These are phyloP conservation scores for Debaryomycetaceae sp. DNA, from an alignment of 1,139 yeast species.

Conservation along the genomic window DNA sequence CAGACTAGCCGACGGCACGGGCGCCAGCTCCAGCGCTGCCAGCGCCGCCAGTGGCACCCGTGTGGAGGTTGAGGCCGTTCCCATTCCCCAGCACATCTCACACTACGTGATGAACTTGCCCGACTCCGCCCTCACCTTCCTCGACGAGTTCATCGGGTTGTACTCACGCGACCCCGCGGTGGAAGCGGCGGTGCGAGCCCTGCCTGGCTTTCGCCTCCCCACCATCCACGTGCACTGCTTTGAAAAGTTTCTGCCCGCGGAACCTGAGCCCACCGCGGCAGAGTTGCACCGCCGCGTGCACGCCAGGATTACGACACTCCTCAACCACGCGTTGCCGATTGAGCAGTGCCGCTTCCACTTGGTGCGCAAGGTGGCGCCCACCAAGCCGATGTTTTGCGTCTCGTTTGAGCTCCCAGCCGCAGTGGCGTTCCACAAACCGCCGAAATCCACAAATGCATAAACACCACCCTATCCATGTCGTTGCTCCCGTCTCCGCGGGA, in stretches of 20 bases:
- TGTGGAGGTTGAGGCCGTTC: slow-evolving; percentile 24
- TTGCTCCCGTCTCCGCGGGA: not conserved
- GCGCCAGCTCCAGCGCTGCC: slow-evolving; percentile 11
- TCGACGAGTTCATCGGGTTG: slow-evolving; percentile 71
- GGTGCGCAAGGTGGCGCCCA: slow-evolving; percentile 93
- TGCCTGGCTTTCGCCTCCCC: slow-evolving; percentile 60
- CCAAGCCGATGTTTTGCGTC: slow-evolving; percentile 93
- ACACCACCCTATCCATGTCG: not conserved
- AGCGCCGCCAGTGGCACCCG: slow-evolving; percentile 14
- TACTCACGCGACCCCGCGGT: slow-evolving; percentile 40
- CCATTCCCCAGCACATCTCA: slow-evolving; percentile 56
- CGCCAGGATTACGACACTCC: slow-evolving; percentile 47
- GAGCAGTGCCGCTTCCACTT: slow-evolving; percentile 60
- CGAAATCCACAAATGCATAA: not conserved
- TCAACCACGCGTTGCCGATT: slow-evolving; percentile 47
- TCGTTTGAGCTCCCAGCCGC: slow-evolving; percentile 72
- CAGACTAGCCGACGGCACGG: slow-evolving; percentile 26
- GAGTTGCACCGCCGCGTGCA: slow-evolving; percentile 64
- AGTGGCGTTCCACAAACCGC: slow-evolving; percentile 53
- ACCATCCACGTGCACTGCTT: slow-evolving; percentile 86
- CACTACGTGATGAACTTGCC: slow-evolving; percentile 96
- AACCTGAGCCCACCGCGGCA: slow-evolving; percentile 63
- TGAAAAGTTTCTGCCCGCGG: slow-evolving; percentile 74
- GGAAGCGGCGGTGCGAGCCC: slow-evolving; percentile 24
- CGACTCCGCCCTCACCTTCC: slow-evolving; percentile 83